Conservation (phyloP, 345 rosid species). For the Hibiscus tridactylites region DNA sequence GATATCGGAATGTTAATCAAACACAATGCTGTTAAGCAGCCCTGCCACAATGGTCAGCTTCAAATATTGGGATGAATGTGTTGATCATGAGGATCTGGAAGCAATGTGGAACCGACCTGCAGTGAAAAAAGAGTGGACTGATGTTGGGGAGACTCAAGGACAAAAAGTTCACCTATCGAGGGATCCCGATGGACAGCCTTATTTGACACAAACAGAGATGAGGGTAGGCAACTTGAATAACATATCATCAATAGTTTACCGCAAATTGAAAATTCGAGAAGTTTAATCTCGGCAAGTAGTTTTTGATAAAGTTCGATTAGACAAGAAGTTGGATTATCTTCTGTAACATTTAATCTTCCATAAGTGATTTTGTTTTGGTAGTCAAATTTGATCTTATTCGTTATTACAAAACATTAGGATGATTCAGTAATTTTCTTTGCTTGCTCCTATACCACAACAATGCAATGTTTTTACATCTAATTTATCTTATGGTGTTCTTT, state of each 20-base stretch:
- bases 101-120: constrained; percentile 80
- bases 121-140: constrained; percentile 72
- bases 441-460: not conserved
- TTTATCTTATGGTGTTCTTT: constrained; percentile 13
- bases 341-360: not conserved
- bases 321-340: not conserved
- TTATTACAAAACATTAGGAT: not conserved
- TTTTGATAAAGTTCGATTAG: not conserved
- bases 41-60: constrained; percentile 57
- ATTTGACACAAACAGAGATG: constrained; percentile 87
- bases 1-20: not conserved
- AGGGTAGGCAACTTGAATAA: constrained; percentile 32
- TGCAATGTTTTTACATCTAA: not conserved
- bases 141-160: constrained; percentile 74
- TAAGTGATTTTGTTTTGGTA: not conserved
- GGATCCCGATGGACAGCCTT: constrained; percentile 92
- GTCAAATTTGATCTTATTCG: not conserved
- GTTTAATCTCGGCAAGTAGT: not conserved
- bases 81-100: constrained; percentile 54
- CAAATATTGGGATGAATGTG: constrained; percentile 85
- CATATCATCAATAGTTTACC: not conserved
- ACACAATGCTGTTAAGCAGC: not conserved
- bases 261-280: not conserved
- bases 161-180: constrained; percentile 81
- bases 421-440: not conserved